Evolutionary conservation across 768 basidiomycete species (phyloP).

Genomic region (Leccinum subtestaceum): DNA sequence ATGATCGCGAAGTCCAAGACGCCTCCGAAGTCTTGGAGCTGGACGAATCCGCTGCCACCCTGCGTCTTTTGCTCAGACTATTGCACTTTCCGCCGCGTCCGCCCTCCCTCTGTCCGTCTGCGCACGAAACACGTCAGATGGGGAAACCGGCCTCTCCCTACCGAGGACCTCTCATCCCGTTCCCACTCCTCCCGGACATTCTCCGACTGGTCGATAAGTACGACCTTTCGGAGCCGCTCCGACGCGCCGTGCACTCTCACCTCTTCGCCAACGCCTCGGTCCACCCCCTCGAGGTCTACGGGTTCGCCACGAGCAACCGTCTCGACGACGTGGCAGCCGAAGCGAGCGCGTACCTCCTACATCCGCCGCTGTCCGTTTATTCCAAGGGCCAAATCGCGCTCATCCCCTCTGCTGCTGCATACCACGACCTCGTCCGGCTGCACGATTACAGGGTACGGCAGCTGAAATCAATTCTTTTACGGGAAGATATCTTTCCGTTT

Average conservation of each 20-base stretch:
- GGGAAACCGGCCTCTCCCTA: constrained; percentile 33
- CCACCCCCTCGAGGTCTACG: constrained; percentile 60
- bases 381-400: constrained; percentile 45
- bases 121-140: constrained; percentile 27
- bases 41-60: constrained; percentile 47
- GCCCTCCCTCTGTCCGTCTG: constrained; percentile 35
- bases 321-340: constrained; percentile 49
- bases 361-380: constrained; percentile 55
- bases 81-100: constrained; percentile 53
- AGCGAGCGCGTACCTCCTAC: constrained; percentile 56
- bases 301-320: constrained; percentile 45
- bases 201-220: constrained; percentile 68
- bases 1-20: constrained; percentile 21
- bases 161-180: constrained; percentile 52
- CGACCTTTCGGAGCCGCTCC: constrained; percentile 45
- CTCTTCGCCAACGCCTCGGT: constrained; percentile 49
- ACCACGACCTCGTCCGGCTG: constrained; percentile 60
- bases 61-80: constrained; percentile 53
- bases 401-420: constrained; percentile 58
- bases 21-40: constrained; percentile 44
- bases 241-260: constrained; percentile 46
- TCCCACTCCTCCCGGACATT: constrained; percentile 59
- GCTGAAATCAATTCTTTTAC: constrained; percentile 49
- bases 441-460: constrained; percentile 55
- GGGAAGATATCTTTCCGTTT: constrained; percentile 69